Conservation (phyloP, 73 alveolate genomes). For the Paramecium sonneborni region DNA sequence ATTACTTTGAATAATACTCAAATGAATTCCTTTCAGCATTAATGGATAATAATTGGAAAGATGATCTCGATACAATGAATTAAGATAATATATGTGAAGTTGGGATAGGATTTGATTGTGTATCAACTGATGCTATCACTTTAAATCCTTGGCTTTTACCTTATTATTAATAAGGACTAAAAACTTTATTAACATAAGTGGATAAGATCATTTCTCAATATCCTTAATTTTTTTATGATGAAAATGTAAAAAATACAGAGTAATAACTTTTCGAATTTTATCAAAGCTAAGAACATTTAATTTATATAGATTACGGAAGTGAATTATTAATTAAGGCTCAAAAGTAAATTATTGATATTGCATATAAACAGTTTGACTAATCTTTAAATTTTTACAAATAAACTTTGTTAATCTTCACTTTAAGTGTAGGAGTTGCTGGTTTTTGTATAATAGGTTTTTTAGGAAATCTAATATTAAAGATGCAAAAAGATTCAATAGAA, state of each 20-base stretch:
- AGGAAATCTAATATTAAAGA: neutral
- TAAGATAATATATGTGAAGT: neutral
- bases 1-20: neutral
- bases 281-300: neutral
- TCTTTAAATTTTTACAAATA: neutral
- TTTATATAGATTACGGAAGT: conserved; percentile 4
- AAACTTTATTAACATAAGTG: neutral
- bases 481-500: neutral
- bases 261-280: neutral
- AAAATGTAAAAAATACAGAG: neutral
- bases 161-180: neutral
- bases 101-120: neutral
- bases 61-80: neutral
- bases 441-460: neutral
- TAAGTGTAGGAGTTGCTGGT: conserved; percentile 27
- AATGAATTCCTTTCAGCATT: neutral
- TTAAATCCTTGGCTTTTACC: neutral
- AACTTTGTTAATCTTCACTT: neutral
- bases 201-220: neutral
- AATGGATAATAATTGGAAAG: neutral
- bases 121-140: neutral
- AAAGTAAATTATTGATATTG: neutral
- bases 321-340: neutral
- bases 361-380: neutral
- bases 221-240: neutral